Conservation (phyloP, 208 protist genomes). For the Balamuthia mandrillaris region DNA sequence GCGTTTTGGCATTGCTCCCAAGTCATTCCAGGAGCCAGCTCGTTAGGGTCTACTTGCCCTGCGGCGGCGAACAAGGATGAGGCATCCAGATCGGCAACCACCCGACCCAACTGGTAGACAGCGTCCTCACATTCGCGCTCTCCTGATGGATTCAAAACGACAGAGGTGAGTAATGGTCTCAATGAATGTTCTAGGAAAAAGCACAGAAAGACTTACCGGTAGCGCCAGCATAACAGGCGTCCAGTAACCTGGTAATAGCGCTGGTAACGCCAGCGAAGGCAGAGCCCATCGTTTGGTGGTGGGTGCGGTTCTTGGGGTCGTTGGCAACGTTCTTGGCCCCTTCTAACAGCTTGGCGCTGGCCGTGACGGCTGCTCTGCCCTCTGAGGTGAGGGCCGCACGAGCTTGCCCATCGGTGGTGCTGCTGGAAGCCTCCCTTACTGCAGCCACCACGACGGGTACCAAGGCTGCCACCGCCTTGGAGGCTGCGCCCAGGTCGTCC, state of each 20-base stretch:
- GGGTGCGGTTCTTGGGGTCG: slow-evolving; percentile 37
- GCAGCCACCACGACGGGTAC: background rate
- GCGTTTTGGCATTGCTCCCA: slow-evolving; percentile 15
- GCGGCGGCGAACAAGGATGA: slow-evolving; percentile 11
- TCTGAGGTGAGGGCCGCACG: background rate
- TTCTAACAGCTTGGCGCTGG: background rate
- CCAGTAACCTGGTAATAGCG: background rate
- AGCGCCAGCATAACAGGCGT: slow-evolving; percentile 12
- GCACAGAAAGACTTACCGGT: too few species aligned
- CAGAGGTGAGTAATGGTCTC: too few species aligned
- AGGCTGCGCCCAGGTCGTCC: background rate
- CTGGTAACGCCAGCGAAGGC: background rate
- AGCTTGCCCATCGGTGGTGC: background rate
- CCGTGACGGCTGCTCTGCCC: background rate
- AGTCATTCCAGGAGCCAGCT: background rate
- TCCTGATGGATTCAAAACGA: too few species aligned
- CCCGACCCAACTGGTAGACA: background rate
- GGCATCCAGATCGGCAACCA: slow-evolving; percentile 27
- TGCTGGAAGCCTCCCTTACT: background rate
- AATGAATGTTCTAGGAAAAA: too few species aligned
- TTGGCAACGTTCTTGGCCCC: background rate
- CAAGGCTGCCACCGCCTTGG: background rate
- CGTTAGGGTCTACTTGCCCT: background rate
- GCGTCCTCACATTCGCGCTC: slow-evolving; percentile 33
- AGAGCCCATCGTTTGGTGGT: background rate